Conservation (phyloP, 169 alveolate species). For the Plasmodium sp. region DNA sequence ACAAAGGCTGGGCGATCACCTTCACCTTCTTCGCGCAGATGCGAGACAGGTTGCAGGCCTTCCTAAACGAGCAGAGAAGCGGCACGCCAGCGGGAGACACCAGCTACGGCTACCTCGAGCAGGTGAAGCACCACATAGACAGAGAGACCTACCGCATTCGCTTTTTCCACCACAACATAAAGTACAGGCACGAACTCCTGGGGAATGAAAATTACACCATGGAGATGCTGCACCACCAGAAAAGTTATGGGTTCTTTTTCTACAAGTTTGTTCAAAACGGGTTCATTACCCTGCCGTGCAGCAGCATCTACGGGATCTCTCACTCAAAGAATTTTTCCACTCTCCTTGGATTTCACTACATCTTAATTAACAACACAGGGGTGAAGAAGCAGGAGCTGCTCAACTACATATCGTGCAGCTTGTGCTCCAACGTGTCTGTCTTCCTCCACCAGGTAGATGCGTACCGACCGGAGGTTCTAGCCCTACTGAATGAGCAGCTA, state of each 20-base stretch:
- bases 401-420: constrained; percentile 23
- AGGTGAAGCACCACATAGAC: background rate
- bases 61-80: background rate
- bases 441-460: constrained; percentile 15
- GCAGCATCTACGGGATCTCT: background rate
- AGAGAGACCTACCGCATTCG: background rate
- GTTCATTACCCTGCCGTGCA: constrained; percentile 12
- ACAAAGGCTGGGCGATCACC: background rate
- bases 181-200: constrained; percentile 11
- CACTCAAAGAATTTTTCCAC: constrained; percentile 21
- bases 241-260: constrained; percentile 20
- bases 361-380: constrained; percentile 15
- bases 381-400: background rate
- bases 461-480: constrained; percentile 7
- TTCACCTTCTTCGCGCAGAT: constrained; percentile 23
- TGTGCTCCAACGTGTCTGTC: constrained; percentile 22
- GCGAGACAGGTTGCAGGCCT: background rate
- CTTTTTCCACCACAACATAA: constrained; percentile 25
- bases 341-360: constrained; percentile 38
- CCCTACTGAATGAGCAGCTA: constrained; percentile 25
- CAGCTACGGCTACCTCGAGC: background rate
- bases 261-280: constrained; percentile 14
- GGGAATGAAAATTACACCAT: constrained; percentile 1
- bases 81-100: background rate
- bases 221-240: constrained; percentile 4